These are phyloP conservation scores for Chaetomium globosum DNA, from an alignment of 2,329 filamentous ascomycete species.

Conservation along the genomic window DNA sequence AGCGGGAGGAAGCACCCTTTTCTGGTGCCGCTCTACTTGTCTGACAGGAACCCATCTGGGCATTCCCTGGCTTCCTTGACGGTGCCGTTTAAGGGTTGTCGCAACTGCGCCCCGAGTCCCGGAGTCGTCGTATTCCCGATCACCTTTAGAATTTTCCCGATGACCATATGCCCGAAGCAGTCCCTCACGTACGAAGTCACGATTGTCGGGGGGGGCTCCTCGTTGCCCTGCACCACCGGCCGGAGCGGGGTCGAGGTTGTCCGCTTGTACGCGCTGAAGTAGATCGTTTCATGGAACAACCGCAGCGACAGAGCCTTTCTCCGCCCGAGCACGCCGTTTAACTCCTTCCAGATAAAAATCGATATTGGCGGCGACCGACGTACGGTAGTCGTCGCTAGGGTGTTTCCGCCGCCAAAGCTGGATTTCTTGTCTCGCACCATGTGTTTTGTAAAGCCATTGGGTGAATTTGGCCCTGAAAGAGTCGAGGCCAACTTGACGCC, in stretches of 20 bases:
- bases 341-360: slow-evolving; percentile 69
- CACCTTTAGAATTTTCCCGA: slow-evolving; percentile 53
- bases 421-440: slow-evolving; percentile 50
- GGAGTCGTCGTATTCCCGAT: background rate
- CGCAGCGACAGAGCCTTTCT: slow-evolving; percentile 32
- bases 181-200: slow-evolving; percentile 70
- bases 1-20: slow-evolving; percentile 31
- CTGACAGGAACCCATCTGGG: background rate
- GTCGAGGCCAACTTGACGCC: slow-evolving; percentile 50
- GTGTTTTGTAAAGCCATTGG: slow-evolving; percentile 55
- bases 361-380: slow-evolving; percentile 60
- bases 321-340: slow-evolving; percentile 50
- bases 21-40: slow-evolving; percentile 30
- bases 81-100: background rate
- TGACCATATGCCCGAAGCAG: slow-evolving; percentile 66
- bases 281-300: slow-evolving; percentile 58
- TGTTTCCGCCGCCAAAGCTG: slow-evolving; percentile 57
- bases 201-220: slow-evolving; percentile 52
- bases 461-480: slow-evolving; percentile 63
- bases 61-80: background rate
- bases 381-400: slow-evolving; percentile 62
- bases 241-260: background rate
- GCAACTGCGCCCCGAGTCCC: background rate
- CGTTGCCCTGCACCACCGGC: slow-evolving; percentile 15
- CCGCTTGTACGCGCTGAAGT: slow-evolving; percentile 42